Evolutionary conservation across 2,329 filamentous ascomycete genomes (phyloP).

Genomic region (Talaromyces pinophilus): DNA sequence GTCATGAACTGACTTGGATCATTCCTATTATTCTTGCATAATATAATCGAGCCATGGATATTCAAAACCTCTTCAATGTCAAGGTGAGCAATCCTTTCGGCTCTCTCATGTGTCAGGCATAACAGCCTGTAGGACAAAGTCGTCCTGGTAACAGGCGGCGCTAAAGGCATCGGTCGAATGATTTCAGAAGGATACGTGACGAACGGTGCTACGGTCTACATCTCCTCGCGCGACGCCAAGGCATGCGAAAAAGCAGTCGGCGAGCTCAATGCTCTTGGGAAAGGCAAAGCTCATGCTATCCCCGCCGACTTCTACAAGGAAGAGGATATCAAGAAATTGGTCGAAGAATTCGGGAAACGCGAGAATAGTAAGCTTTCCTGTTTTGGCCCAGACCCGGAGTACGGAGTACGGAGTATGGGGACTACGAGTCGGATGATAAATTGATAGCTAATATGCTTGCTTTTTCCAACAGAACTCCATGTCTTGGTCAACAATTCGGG

Average conservation of each 20-base stretch:
- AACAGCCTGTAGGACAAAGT: slow-evolving; percentile 38
- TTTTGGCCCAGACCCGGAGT: background rate
- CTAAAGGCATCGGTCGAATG: slow-evolving; percentile 57
- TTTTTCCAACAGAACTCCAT: slow-evolving; percentile 41
- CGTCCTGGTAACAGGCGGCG: slow-evolving; percentile 54
- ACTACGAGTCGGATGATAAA: background rate
- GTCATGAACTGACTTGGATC: background rate
- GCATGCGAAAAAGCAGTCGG: slow-evolving; percentile 51
- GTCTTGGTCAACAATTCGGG: slow-evolving; percentile 57
- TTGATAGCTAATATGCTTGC: slow-evolving; percentile 1
- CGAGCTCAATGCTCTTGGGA: slow-evolving; percentile 54
- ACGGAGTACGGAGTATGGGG: background rate
- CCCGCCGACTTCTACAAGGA: slow-evolving; percentile 56
- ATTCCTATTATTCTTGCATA: background rate
- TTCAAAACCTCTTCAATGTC: slow-evolving; percentile 58
- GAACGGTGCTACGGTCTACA: slow-evolving; percentile 56
- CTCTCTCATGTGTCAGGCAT: slow-evolving; percentile 17
- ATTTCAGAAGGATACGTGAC: slow-evolving; percentile 56
- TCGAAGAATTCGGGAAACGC: slow-evolving; percentile 51
- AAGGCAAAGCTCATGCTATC: slow-evolving; percentile 54
- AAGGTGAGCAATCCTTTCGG: slow-evolving; percentile 49
- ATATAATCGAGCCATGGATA: slow-evolving; percentile 50
- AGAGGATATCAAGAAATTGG: slow-evolving; percentile 52
- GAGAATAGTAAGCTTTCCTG: slow-evolving; percentile 58
- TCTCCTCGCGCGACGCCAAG: slow-evolving; percentile 55